Evolutionary conservation across 73 alveolate genomes (phyloP).

Genomic region (Stentor coeruleus): DNA sequence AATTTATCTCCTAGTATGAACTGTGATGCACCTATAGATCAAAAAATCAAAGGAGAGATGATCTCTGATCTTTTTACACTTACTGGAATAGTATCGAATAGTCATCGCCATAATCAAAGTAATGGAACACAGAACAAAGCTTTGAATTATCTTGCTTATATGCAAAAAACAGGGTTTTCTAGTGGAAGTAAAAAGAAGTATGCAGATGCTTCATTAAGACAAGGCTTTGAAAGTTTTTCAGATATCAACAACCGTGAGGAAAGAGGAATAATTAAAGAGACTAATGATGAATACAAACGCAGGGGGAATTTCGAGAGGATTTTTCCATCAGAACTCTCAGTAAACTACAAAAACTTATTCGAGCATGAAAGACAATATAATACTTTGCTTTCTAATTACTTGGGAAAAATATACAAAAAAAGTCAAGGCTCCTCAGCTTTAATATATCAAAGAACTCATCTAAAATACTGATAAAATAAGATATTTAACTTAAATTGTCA

Average conservation of each 20-base stretch:
- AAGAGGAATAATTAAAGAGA: conserved; percentile 47
- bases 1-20: conserved; percentile 69
- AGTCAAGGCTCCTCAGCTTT: not conserved
- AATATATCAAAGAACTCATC: too few species aligned
- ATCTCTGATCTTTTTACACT: conserved; percentile 65
- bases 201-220: not conserved
- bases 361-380: conserved; percentile 72
- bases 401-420: conserved; percentile 14
- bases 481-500: too few species aligned
- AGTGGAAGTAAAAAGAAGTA: not conserved
- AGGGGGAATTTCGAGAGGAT: conserved; percentile 60
- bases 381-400: conserved; percentile 36
- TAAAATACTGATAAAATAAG: too few species aligned
- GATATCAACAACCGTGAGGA: conserved; percentile 28
- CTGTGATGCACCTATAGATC: conserved; percentile 59
- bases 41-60: conserved; percentile 51
- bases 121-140: conserved; percentile 7
- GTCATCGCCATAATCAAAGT: not conserved
- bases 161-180: not conserved
- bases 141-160: conserved; percentile 15
- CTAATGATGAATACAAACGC: conserved; percentile 52
- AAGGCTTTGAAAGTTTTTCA: not conserved
- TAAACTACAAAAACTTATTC: conserved; percentile 61
- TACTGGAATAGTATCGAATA: conserved; percentile 37
- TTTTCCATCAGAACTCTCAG: conserved; percentile 57